Evolutionary conservation across 805 yeast genomes (phyloP), one percentile per base, ranked within the genome.

Genomic region (Metschnikowia continentalis): DNA sequence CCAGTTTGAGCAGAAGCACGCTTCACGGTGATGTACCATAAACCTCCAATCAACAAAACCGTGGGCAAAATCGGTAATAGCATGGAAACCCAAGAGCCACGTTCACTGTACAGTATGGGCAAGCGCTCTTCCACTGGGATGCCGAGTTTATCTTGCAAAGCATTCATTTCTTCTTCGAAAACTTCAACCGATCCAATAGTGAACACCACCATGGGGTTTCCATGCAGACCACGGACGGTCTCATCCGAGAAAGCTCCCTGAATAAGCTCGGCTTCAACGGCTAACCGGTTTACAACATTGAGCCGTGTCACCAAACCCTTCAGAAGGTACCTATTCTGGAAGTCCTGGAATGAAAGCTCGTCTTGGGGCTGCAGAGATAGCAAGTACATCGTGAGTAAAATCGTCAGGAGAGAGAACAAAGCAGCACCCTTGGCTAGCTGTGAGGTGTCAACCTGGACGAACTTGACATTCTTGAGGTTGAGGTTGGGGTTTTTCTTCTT

Each of bases 171-270:
- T 49, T 88, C 88, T 69, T 91, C 97, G 62, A 91, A 88, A 20
- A 81, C 75, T 56, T 88, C 91, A 6, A 90, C 83, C 0, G 96
- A 88, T 3, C 97, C 97, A 61, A 91, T 89, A 13, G 96, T 86
- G 72, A 91, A 91, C 2, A 78, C 77, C 7, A 85, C 86, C 8
- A 78, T 70, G 5, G 83, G 74, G 38, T 55, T 52, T 55, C 72
- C 78, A 48, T 59, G 60, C 32, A 61, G 54, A 5, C 67, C 61
- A 46, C 68, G 76, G 57, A 72, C 72, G 26, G 78, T 66, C 46
- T 71, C 70, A 59, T 68, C 67, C 57, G 77, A 61, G 50, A 75
- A 57, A 56, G 81, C 68, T 56, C 77, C 75, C 3, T 56, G 63
- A 46, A 79, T 75, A 55, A 87, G 68, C 57, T 83, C 82, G 4